These are phyloP conservation scores for Cryptococcus amylolentus DNA, from an alignment of 1,284 basidiomycete species.

Conservation along the genomic window DNA sequence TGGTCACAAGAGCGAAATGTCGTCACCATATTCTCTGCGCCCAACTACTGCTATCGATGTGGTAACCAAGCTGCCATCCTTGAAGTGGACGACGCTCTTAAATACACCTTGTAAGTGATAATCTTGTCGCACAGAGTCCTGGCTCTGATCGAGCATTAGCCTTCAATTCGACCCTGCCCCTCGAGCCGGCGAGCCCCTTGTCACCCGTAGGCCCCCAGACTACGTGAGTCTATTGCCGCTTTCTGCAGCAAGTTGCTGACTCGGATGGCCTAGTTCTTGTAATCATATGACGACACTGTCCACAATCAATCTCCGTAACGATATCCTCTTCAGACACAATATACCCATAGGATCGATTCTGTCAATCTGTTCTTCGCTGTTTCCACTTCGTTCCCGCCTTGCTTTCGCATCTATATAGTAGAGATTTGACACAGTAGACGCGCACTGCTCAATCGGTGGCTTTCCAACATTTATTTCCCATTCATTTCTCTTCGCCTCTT, in stretches of 20 bases:
- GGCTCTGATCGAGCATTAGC: constrained; percentile 52
- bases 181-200: constrained; percentile 94
- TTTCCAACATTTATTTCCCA: no score
- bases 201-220: constrained; percentile 97
- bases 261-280: constrained; percentile 1
- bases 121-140: constrained; percentile 4
- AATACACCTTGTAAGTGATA: constrained; percentile 52
- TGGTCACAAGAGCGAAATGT: constrained; percentile 99
- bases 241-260: neutral
- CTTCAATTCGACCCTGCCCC: constrained; percentile 99
- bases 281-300: neutral
- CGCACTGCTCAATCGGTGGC: no score
- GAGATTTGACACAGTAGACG: no score
- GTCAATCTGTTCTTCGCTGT: neutral
- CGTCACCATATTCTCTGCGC: constrained; percentile 99
- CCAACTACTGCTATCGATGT: constrained; percentile 98
- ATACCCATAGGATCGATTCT: constrained; percentile 1
- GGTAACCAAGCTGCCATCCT: constrained; percentile 99
- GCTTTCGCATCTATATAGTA: no score
- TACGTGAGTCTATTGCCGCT: constrained; percentile 60
- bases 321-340: neutral
- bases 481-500: no score
- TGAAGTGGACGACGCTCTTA: constrained; percentile 86
- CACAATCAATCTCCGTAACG: neutral
- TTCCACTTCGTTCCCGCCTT: neutral